Percentiles rank a stretch among this genome's conserved stretches.
Conservation (phyloP, 2,329 filamentous ascomycete genomes). For the Cadophora luteo-olivacea region DNA sequence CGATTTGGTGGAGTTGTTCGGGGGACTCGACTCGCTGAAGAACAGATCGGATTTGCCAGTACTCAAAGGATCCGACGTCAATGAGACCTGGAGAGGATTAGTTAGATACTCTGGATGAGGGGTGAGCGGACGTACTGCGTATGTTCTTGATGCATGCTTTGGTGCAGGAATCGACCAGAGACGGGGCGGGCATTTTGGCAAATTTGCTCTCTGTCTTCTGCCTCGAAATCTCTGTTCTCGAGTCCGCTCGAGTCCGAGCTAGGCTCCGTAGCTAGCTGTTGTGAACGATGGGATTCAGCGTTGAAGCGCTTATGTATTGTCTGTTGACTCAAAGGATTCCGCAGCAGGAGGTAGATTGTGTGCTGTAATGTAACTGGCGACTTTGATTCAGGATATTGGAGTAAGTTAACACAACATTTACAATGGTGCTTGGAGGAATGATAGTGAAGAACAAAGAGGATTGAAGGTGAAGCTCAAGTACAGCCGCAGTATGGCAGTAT, state of each 20-base stretch:
- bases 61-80: slow-evolving; percentile 76
- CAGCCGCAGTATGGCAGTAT: neutral
- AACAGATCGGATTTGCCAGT: slow-evolving; percentile 69
- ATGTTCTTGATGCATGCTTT: slow-evolving; percentile 60
- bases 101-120: slow-evolving; percentile 10
- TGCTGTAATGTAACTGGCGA: neutral
- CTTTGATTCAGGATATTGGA: neutral
- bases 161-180: slow-evolving; percentile 59
- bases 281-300: slow-evolving; percentile 1
- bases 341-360: neutral
- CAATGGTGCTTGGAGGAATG: neutral
- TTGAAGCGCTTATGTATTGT: neutral
- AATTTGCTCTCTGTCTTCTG: neutral
- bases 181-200: slow-evolving; percentile 53
- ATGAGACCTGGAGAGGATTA: slow-evolving; percentile 56
- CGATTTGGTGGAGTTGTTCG: slow-evolving; percentile 75
- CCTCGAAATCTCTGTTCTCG: neutral
- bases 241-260: neutral
- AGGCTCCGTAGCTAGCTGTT: slow-evolving; percentile 2
- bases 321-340: neutral
- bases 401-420: neutral
- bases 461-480: neutral
- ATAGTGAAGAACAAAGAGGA: neutral
- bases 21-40: slow-evolving; percentile 76
- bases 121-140: slow-evolving; percentile 39